Evolutionary conservation across 2,329 filamentous ascomycete genomes (phyloP).

Genomic region (Alternaria ventricosa): DNA sequence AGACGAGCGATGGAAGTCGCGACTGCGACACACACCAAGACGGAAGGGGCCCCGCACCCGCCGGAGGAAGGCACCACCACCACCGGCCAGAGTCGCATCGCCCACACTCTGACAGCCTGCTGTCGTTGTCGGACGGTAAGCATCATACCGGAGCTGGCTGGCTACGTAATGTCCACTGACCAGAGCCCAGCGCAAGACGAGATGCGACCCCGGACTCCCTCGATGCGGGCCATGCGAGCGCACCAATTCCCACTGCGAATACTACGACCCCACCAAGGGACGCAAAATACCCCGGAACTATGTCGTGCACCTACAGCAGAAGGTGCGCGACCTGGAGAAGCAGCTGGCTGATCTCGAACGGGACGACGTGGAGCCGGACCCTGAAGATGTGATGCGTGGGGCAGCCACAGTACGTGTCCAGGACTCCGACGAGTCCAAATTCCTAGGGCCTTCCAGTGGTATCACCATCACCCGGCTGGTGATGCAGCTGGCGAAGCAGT

Average conservation of each 20-base stretch:
- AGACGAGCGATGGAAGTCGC: slow-evolving; percentile 31
- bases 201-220: slow-evolving; percentile 91
- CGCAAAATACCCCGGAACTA: slow-evolving; percentile 88
- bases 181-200: slow-evolving; percentile 78
- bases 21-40: slow-evolving; percentile 23
- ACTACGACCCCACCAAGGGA: slow-evolving; percentile 88
- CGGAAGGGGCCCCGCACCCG: slow-evolving; percentile 28
- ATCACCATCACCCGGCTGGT: slow-evolving; percentile 94
- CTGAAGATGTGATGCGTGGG: slow-evolving; percentile 85
- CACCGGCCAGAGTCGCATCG: slow-evolving; percentile 61
- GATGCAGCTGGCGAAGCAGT: slow-evolving; percentile 95
- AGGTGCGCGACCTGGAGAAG: slow-evolving; percentile 79
- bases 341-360: slow-evolving; percentile 81
- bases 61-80: slow-evolving; percentile 27
- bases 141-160: neutral
- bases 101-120: slow-evolving; percentile 80
- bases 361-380: slow-evolving; percentile 72
- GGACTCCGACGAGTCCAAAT: slow-evolving; percentile 86
- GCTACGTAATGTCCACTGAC: slow-evolving; percentile 17
- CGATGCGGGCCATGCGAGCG: slow-evolving; percentile 92
- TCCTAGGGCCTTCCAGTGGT: slow-evolving; percentile 90
- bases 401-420: slow-evolving; percentile 85
- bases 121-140: slow-evolving; percentile 79
- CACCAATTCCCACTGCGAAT: slow-evolving; percentile 90
- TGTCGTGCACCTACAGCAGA: slow-evolving; percentile 89